These are phyloP conservation scores for Suillus decipiens DNA, from an alignment of 768 basidiomycete species.

Conservation along the genomic window DNA sequence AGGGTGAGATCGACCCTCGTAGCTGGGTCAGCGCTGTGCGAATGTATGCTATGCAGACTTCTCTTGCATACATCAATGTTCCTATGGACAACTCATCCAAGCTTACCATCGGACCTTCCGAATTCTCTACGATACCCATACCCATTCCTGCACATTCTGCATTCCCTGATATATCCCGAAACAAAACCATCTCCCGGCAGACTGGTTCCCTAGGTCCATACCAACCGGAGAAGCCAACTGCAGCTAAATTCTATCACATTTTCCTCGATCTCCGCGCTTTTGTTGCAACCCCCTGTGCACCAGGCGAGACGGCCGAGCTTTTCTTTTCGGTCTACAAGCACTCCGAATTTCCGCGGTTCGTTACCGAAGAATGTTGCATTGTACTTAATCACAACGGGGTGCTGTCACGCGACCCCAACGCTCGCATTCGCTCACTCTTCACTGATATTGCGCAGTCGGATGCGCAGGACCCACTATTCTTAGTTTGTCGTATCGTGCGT, in stretches of 20 bases:
- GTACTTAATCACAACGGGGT: conserved; percentile 92
- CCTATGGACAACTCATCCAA: conserved; percentile 38
- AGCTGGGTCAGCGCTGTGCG: conserved; percentile 89
- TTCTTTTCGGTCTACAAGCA: conserved; percentile 93
- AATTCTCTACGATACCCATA: conserved; percentile 48
- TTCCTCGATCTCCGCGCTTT: conserved; percentile 91
- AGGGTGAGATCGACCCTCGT: conserved; percentile 75
- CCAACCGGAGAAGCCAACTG: conserved; percentile 37
- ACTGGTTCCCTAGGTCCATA: conserved; percentile 35
- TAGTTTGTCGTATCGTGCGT: conserved; percentile 89
- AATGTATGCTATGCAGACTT: conserved; percentile 90
- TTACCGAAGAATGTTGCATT: conserved; percentile 92
- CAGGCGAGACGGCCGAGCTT: conserved; percentile 92
- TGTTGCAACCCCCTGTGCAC: conserved; percentile 84
- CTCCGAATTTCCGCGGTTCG: conserved; percentile 70
- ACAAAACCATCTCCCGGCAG: conserved; percentile 35
- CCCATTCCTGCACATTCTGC: conserved; percentile 70
- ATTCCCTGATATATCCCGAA: conserved; percentile 55
- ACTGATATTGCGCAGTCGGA: conserved; percentile 86
- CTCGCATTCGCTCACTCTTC: conserved; percentile 83
- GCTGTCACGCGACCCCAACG: conserved; percentile 74
- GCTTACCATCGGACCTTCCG: conserved; percentile 42
- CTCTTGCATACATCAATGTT: conserved; percentile 75
- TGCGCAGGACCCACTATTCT: conserved; percentile 79
- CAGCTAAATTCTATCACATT: conserved; percentile 84